phyloP scores from a whole-genome alignment of 75 land plant genomes.

The Sequoiadendron giganteum region DNA sequence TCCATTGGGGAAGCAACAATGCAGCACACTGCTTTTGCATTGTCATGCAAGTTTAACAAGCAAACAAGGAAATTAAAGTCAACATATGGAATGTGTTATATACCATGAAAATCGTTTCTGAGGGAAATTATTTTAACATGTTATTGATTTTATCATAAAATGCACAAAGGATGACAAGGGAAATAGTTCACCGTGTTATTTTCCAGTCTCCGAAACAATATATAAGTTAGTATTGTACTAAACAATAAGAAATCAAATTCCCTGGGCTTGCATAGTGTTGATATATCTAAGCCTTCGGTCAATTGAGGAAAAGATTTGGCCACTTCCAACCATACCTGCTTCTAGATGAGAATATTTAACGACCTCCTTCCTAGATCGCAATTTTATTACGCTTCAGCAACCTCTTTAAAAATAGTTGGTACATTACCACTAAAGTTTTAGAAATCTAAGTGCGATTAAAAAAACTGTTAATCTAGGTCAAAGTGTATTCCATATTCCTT shows the following conservation, averaged over 20 bases:
- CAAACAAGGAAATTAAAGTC: not conserved
- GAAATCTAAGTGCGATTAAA: constrained; percentile 1
- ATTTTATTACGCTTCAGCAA: not conserved
- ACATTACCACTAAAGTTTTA: not conserved
- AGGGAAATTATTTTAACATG: not conserved
- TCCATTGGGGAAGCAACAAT: not conserved
- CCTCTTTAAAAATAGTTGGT: constrained; percentile 4
- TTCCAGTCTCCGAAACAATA: not conserved
- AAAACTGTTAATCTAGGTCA: not conserved
- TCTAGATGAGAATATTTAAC: not conserved
- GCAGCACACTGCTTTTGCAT: not conserved
- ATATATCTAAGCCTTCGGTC: not conserved
- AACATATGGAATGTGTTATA: not conserved
- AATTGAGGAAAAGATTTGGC: not conserved
- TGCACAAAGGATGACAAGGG: not conserved
- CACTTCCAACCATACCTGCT: not conserved
- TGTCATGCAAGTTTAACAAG: not conserved
- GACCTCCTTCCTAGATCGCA: constrained; percentile 5
- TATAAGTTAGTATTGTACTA: not conserved
- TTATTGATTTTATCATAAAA: not conserved
- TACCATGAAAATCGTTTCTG: not conserved
- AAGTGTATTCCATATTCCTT: not conserved
- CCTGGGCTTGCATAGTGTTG: not conserved
- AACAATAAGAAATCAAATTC: not conserved
- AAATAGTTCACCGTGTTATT: not conserved